These are phyloP conservation scores for Cerrena zonata DNA, from an alignment of 1,284 basidiomycete genomes.

Conservation along the genomic window DNA sequence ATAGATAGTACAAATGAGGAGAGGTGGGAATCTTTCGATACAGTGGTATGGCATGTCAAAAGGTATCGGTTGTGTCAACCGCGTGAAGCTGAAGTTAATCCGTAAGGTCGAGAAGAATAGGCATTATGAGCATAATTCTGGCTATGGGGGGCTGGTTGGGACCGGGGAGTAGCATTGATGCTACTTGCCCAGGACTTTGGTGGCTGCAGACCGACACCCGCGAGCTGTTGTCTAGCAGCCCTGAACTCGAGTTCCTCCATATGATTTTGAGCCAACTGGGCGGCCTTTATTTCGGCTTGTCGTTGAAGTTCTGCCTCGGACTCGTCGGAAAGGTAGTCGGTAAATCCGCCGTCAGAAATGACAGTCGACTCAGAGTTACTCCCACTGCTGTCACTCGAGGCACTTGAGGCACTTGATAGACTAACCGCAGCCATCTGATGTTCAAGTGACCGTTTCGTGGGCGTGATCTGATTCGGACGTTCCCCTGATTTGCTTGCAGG, in stretches of 20 bases:
- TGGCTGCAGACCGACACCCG: slow-evolving; percentile 63
- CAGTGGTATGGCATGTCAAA: background rate
- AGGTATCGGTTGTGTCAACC: background rate
- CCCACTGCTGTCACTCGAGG: slow-evolving; percentile 45
- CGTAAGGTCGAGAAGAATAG: background rate
- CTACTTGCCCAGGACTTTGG: slow-evolving; percentile 60
- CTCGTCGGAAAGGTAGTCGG: slow-evolving; percentile 78
- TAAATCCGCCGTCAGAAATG: slow-evolving; percentile 76
- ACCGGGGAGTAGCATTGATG: background rate
- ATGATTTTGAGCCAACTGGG: slow-evolving; percentile 67
- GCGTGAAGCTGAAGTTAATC: slow-evolving; percentile 1
- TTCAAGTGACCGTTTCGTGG: slow-evolving; percentile 27
- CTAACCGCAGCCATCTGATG: slow-evolving; percentile 36
- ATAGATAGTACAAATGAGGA: background rate
- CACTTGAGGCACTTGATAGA: slow-evolving; percentile 41
- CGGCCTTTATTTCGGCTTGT: slow-evolving; percentile 72
- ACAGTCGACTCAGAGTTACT: slow-evolving; percentile 67
- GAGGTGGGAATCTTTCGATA: slow-evolving; percentile 1
- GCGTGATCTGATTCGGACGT: slow-evolving; percentile 11
- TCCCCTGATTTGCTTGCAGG: slow-evolving; percentile 14
- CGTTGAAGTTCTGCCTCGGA: slow-evolving; percentile 77
- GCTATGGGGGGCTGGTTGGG: background rate
- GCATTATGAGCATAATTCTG: background rate
- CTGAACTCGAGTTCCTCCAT: slow-evolving; percentile 75
- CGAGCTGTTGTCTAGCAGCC: slow-evolving; percentile 68